These are phyloP conservation scores for Talaromyces borbonicus DNA, from an alignment of 495 filamentous ascomycete genomes.

Conservation along the genomic window DNA sequence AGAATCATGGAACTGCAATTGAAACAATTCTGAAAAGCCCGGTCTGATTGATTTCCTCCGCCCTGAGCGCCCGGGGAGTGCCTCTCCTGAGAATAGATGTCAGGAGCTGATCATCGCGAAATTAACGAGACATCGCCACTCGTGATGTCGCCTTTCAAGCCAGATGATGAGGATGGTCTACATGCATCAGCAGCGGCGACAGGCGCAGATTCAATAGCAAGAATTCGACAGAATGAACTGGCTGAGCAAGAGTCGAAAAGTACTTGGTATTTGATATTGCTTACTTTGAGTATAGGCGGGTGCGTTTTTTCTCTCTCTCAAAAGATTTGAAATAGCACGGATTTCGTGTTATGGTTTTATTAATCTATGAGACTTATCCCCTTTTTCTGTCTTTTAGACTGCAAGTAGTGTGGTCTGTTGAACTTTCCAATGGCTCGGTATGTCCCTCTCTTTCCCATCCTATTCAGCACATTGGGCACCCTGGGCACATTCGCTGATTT, in stretches of 20 bases:
- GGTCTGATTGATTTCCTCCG: no score
- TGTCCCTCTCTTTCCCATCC: conserved; percentile 10
- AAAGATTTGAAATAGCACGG: no score
- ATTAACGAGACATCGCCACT: conserved; percentile 34
- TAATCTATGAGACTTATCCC: no score
- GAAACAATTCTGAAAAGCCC: no score
- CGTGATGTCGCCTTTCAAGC: conserved; percentile 10
- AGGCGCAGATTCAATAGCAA: neutral
- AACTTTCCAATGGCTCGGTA: conserved; percentile 76
- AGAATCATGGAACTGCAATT: no score
- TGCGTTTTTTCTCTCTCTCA: conserved; percentile 24
- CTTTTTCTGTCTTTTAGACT: no score
- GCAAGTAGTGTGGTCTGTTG: conserved; percentile 91
- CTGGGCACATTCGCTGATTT: neutral
- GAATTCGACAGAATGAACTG: neutral
- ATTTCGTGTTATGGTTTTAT: no score
- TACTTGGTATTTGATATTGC: conserved; percentile 68
- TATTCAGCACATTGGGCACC: no score
- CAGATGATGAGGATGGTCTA: conserved; percentile 11
- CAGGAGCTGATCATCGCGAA: conserved; percentile 7
- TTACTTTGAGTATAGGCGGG: conserved; percentile 77
- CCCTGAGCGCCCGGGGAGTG: no score
- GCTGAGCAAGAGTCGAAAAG: conserved; percentile 51
- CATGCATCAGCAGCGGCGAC: conserved; percentile 11
- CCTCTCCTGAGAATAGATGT: neutral